Conservation (phyloP, 139 green algal species). For the Dunaliella sp. region DNA sequence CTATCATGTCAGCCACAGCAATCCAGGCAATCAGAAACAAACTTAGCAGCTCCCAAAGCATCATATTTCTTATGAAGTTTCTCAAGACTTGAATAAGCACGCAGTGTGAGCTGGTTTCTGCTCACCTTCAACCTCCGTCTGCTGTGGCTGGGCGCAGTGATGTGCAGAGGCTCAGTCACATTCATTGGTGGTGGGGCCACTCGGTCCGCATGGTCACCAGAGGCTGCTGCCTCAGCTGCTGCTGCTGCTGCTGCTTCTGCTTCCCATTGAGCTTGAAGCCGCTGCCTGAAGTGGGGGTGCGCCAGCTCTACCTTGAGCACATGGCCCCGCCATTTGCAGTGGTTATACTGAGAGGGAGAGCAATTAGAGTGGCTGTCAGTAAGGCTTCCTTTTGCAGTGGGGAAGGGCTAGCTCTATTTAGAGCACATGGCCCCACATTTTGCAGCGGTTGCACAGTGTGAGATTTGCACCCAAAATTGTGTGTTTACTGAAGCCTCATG, state of each 20-base stretch:
- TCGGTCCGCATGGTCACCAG: background rate
- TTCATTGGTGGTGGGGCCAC: background rate
- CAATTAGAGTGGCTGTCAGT: no score
- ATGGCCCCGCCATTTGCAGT: conserved; percentile 22
- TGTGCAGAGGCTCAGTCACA: background rate
- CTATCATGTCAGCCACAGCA: no score
- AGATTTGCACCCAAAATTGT: no score
- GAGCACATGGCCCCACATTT: no score
- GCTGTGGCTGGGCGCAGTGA: background rate
- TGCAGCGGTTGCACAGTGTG: no score
- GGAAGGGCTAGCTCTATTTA: no score
- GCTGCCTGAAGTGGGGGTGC: conserved; percentile 5
- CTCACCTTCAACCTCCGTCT: background rate
- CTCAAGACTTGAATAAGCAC: no score
- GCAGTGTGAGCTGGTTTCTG: background rate
- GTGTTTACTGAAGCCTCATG: no score
- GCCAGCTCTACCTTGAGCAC: conserved; percentile 16
- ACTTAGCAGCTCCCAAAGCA: no score
- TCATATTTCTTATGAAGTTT: no score
- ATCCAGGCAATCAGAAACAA: no score
- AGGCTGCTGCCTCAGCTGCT: background rate
- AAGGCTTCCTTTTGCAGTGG: no score
- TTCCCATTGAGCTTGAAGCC: background rate
- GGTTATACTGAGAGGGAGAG: conserved; percentile 22
- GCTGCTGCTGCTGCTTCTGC: background rate